Evolutionary conservation across 192 early-diverging fungal species (phyloP), one percentile per base, ranked within the genome.

Genomic region (Mortierella antarctica): DNA sequence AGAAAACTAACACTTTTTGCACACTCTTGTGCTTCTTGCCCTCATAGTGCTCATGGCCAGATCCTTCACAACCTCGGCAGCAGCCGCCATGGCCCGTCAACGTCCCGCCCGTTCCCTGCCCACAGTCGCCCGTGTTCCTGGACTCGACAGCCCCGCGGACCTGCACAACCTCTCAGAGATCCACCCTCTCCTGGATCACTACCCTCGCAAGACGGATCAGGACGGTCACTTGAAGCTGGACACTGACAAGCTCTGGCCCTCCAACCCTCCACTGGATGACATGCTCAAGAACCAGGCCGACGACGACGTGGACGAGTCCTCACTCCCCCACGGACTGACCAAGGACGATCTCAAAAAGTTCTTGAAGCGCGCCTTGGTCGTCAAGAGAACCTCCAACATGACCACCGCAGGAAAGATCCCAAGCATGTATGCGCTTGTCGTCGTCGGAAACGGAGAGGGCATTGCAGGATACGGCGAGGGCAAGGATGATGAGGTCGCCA

Each of bases 401-500:
- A 94, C 92, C 44, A 87, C 89, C 18, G 92, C 91, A 67, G 94
- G 94, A 62, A 95, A 95, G 73, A 84, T 91, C 31, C 91, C 92
- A 45, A 91, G 91, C 41, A 91, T 95, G 87, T 96, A 95, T 44
- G 95, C 95, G 1, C 73, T 97, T 52, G 98, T 99, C 8, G 95
- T 98, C 5, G 97, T 99, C 7, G 98, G 98, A 7, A 96, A 98
- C 73, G 95, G 95, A 9, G 87, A 91, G 49, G 98, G 98, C 2
- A 85, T 92, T 48, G 96, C 95, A 8, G 97, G 98, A 18, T 97
- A 92, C 74, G 98, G 98, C 20, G 94, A 96, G 81, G 98, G 95
- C 20, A 93, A 96, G 74, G 91, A 93, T 46, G 80, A 88, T 45
- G 98, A 98, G 66, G 86, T 85, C 12, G 82, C 89, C 49, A 85